phyloP scores from a whole-genome alignment of 2,329 filamentous ascomycete genomes.

The Dryadomyces quercivorus region DNA sequence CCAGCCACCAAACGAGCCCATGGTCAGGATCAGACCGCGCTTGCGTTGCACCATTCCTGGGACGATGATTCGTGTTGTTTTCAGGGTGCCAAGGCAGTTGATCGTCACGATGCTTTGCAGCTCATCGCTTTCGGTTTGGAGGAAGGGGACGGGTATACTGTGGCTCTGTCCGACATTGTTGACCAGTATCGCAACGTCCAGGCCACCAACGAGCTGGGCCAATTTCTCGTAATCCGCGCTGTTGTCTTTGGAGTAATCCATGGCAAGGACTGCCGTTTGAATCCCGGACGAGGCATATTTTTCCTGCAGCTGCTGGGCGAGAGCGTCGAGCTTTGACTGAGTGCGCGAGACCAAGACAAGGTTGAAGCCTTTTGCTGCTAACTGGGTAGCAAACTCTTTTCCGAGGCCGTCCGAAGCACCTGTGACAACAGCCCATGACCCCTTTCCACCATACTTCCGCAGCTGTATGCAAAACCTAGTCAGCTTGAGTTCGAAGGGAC shows the following conservation, averaged over 20 bases:
- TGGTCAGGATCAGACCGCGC: constrained; percentile 82
- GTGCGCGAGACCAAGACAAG: constrained; percentile 91
- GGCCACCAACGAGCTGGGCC: constrained; percentile 51
- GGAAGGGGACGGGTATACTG: constrained; percentile 81
- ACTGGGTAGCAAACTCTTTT: constrained; percentile 87
- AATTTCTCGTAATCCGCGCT: constrained; percentile 71
- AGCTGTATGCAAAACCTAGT: constrained; percentile 40
- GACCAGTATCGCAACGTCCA: constrained; percentile 78
- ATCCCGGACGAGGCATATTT: constrained; percentile 51
- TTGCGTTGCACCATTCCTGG: constrained; percentile 77
- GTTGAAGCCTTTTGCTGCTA: constrained; percentile 88
- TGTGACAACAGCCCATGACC: constrained; percentile 88
- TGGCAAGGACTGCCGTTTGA: constrained; percentile 67
- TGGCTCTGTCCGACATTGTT: constrained; percentile 97
- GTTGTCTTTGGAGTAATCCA: constrained; percentile 80
- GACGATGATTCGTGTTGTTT: constrained; percentile 73
- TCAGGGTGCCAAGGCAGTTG: constrained; percentile 85
- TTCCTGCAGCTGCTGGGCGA: constrained; percentile 62
- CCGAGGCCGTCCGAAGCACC: constrained; percentile 94
- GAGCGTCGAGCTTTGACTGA: constrained; percentile 71
- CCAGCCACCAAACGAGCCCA: constrained; percentile 93
- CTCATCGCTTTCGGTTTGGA: constrained; percentile 66
- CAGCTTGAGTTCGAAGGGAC: background rate
- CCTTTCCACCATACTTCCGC: constrained; percentile 78
- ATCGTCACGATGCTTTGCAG: constrained; percentile 85